Percentiles rank a stretch among this genome's conserved stretches.
Evolutionary conservation across 805 yeast genomes (phyloP).

Genomic region (Suhomyces kilbournensis): DNA sequence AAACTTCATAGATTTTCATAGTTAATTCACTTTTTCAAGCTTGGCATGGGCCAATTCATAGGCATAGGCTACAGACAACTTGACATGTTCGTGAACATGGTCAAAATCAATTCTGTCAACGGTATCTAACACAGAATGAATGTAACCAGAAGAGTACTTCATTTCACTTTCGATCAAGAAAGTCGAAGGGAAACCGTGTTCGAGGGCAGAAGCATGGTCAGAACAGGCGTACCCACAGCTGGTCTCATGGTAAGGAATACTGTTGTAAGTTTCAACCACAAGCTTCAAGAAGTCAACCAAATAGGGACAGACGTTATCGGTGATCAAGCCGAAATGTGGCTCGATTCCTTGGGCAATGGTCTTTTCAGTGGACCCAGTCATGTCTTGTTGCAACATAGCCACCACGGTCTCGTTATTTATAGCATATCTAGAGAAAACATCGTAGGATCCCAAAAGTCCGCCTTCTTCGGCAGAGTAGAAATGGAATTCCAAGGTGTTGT

Average conservation of each 20-base stretch:
- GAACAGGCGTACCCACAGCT: slow-evolving; percentile 90
- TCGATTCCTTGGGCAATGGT: slow-evolving; percentile 48
- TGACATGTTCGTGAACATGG: slow-evolving; percentile 79
- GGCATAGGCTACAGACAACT: slow-evolving; percentile 69
- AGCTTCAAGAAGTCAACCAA: slow-evolving; percentile 61
- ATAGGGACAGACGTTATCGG: slow-evolving; percentile 58
- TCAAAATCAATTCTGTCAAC: slow-evolving; percentile 73
- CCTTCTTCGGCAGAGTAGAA: slow-evolving; percentile 96
- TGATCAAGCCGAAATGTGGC: slow-evolving; percentile 77
- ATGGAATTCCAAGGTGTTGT: slow-evolving; percentile 84
- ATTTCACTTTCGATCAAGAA: slow-evolving; percentile 79
- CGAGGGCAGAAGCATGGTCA: slow-evolving; percentile 84
- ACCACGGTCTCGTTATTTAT: slow-evolving; percentile 50
- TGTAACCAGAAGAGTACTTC: slow-evolving; percentile 59
- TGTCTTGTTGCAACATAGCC: slow-evolving; percentile 91
- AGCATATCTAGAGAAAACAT: slow-evolving; percentile 60
- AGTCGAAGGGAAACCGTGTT: slow-evolving; percentile 80
- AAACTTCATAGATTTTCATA: not conserved
- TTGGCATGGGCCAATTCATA: slow-evolving; percentile 51
- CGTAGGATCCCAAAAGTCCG: slow-evolving; percentile 83
- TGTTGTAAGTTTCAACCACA: slow-evolving; percentile 59
- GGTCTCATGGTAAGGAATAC: slow-evolving; percentile 70
- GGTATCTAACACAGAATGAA: slow-evolving; percentile 79
- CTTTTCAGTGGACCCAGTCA: slow-evolving; percentile 75
- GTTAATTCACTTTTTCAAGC: slow-evolving; percentile 9